These are phyloP conservation scores for Coemansia sp. DNA, from an alignment of 192 early-diverging fungal species.

Conservation along the genomic window DNA sequence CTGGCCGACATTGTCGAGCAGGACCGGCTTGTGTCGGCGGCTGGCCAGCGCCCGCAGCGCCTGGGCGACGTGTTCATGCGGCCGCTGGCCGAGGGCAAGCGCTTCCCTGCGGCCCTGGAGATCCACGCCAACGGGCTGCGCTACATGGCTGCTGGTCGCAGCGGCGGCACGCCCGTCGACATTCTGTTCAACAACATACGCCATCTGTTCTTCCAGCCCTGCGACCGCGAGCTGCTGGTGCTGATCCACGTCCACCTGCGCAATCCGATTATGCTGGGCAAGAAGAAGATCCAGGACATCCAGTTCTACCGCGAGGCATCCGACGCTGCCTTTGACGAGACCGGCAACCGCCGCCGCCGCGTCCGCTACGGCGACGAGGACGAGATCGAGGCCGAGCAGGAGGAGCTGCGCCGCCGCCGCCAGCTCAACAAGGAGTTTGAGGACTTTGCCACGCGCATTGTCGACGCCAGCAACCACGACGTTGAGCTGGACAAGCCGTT, in stretches of 20 bases:
- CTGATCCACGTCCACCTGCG: slow-evolving; percentile 94
- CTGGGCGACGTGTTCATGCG: slow-evolving; percentile 91
- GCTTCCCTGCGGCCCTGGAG: slow-evolving; percentile 93
- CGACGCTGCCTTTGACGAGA: slow-evolving; percentile 95
- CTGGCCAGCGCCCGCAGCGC: slow-evolving; percentile 69
- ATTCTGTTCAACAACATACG: slow-evolving; percentile 97
- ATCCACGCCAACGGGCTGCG: slow-evolving; percentile 96
- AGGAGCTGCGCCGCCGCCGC: slow-evolving; percentile 82
- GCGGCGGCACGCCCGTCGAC: slow-evolving; percentile 78
- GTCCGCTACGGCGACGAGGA: slow-evolving; percentile 97
- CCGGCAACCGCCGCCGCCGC: slow-evolving; percentile 84
- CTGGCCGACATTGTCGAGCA: slow-evolving; percentile 96
- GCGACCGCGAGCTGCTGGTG: slow-evolving; percentile 94
- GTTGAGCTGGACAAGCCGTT: slow-evolving; percentile 92
- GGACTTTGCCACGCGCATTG: slow-evolving; percentile 87
- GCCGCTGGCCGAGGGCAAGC: slow-evolving; percentile 87
- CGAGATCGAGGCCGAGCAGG: slow-evolving; percentile 94
- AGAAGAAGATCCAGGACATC: slow-evolving; percentile 96
- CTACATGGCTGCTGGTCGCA: slow-evolving; percentile 76
- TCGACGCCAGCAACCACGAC: slow-evolving; percentile 73
- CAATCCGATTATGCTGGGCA: slow-evolving; percentile 96
- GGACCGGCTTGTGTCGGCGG: slow-evolving; percentile 78
- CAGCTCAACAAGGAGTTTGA: slow-evolving; percentile 93
- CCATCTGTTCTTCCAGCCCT: slow-evolving; percentile 98
- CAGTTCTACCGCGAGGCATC: slow-evolving; percentile 98